Percentiles rank a stretch among this genome's conserved stretches.
These are phyloP conservation scores for Plasmodium gallinaceum DNA, from an alignment of 169 alveolate species.

Conservation along the genomic window DNA sequence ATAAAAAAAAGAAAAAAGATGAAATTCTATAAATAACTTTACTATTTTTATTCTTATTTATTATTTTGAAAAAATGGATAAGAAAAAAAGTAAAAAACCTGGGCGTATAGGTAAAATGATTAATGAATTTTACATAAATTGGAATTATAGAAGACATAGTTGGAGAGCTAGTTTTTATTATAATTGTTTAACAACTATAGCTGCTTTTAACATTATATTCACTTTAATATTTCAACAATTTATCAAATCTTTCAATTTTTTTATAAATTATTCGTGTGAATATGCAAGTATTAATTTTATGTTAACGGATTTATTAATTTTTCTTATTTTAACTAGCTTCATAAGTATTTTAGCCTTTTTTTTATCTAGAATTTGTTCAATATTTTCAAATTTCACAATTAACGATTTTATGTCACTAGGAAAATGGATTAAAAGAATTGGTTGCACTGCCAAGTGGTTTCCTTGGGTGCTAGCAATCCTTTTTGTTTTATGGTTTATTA, in stretches of 20 bases:
- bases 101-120: conserved; percentile 48
- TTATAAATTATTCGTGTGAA: conserved; percentile 84
- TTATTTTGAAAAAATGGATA: conserved; percentile 40
- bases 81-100: conserved; percentile 14
- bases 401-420: conserved; percentile 89
- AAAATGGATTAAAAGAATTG: conserved; percentile 83
- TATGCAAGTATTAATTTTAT: conserved; percentile 80
- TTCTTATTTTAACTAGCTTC: conserved; percentile 78
- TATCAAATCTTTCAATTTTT: conserved; percentile 81
- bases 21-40: not conserved
- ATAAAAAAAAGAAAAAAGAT: not conserved
- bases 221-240: conserved; percentile 83
- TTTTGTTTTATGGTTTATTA: conserved; percentile 74
- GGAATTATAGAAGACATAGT: conserved; percentile 86
- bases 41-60: not conserved
- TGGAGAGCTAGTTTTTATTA: conserved; percentile 88
- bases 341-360: conserved; percentile 42
- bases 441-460: conserved; percentile 89
- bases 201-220: conserved; percentile 78
- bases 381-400: conserved; percentile 86
- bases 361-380: conserved; percentile 80
- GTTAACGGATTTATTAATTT: conserved; percentile 78
- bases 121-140: conserved; percentile 67
- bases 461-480: conserved; percentile 85
- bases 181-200: conserved; percentile 76